Evolutionary conservation across 257 asterid genomes (phyloP).

Genomic region (Solanum corneliomulleri): DNA sequence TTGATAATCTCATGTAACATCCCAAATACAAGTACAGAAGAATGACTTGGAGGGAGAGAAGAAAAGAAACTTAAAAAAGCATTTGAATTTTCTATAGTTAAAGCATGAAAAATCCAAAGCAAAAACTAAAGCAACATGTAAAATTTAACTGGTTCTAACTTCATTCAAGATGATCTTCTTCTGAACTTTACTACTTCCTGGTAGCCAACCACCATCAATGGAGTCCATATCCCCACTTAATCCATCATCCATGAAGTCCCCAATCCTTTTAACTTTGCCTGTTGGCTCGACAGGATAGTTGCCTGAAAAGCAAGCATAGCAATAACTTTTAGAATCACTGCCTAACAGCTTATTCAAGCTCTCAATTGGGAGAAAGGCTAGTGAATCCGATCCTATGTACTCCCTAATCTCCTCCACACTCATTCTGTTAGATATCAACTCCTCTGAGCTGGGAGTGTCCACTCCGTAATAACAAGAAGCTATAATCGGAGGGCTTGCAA

Average conservation of each 20-base stretch:
- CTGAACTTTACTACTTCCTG: neutral
- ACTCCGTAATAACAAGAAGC: slow-evolving; percentile 86
- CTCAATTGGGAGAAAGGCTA: slow-evolving; percentile 57
- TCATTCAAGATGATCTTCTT: neutral
- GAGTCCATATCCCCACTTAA: slow-evolving; percentile 53
- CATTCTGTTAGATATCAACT: slow-evolving; percentile 76
- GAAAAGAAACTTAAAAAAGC: neutral
- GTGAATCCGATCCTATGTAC: slow-evolving; percentile 75
- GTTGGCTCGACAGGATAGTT: slow-evolving; percentile 64
- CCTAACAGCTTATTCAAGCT: slow-evolving; percentile 39
- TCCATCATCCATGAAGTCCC: slow-evolving; percentile 81
- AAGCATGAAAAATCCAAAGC: neutral
- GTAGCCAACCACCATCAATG: slow-evolving; percentile 60
- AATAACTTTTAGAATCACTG: slow-evolving; percentile 31
- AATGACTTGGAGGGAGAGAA: neutral
- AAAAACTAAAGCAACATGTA: neutral
- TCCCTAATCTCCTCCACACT: slow-evolving; percentile 59
- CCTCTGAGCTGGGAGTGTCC: slow-evolving; percentile 70
- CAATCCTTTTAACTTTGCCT: slow-evolving; percentile 74
- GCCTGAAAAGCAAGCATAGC: slow-evolving; percentile 82
- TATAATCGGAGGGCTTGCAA: slow-evolving; percentile 84
- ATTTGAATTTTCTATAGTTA: neutral
- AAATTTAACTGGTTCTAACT: neutral
- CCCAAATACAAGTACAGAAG: neutral
- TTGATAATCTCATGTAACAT: neutral